A percentile compares a stretch with the other conserved stretches of the same genome.
Conservation (phyloP, 441 rosid species). For the Erodium trifolium region DNA sequence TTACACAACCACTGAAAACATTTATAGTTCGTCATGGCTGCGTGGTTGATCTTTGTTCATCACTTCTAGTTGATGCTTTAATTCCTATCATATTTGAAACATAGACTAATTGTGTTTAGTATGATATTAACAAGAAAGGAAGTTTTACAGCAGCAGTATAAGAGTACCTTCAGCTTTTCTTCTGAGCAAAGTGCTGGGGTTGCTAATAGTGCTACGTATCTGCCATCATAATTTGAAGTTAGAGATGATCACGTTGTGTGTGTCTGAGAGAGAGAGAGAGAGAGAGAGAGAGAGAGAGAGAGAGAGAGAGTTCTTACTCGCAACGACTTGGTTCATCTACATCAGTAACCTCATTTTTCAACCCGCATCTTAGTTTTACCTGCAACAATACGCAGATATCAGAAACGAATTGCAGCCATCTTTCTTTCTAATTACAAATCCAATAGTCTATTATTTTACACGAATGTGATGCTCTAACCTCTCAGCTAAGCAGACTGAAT, state of each 20-base stretch:
- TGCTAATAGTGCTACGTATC: conserved; percentile 61
- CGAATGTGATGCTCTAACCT: not conserved
- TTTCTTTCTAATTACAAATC: not conserved
- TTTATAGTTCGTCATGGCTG: conserved; percentile 65
- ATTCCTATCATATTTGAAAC: conserved; percentile 36
- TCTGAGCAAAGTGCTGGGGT: conserved; percentile 78
- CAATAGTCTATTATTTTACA: not conserved
- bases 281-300: not conserved
- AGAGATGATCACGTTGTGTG: not conserved
- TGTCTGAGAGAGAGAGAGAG: not conserved
- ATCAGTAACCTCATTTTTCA: conserved; percentile 66
- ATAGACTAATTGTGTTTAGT: not conserved
- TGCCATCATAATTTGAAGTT: conserved; percentile 21
- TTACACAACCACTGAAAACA: not conserved
- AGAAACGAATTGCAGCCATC: not conserved
- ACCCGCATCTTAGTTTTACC: conserved; percentile 82
- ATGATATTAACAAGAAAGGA: not conserved
- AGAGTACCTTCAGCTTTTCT: conserved; percentile 61
- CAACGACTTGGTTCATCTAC: conserved; percentile 98
- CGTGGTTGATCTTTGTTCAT: conserved; percentile 55
- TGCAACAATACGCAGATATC: conserved; percentile 18
- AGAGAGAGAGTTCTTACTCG: conserved; percentile 50
- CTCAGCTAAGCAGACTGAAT: not conserved
- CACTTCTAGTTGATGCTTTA: conserved; percentile 56
- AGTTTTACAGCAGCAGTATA: not conserved